phyloP scores from a whole-genome alignment of 768 basidiomycete species.

The Rhodotorula diobovata region DNA sequence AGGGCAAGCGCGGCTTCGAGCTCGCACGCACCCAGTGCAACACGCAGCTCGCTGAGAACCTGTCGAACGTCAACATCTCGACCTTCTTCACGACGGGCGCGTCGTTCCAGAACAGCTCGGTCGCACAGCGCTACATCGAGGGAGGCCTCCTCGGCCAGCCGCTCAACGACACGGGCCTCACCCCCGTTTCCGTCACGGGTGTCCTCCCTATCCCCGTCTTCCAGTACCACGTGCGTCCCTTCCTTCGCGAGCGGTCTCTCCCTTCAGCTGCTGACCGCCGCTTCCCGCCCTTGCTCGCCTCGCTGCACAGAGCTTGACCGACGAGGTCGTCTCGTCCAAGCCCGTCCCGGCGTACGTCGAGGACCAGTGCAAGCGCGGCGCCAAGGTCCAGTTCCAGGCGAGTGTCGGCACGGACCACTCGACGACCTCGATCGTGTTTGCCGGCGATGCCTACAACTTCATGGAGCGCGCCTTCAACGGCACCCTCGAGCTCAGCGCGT shows the following conservation, averaged over 20 bases:
- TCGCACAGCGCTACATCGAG: background rate
- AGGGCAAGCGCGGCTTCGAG: background rate
- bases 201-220: background rate
- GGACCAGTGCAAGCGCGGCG: background rate
- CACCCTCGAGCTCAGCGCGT: background rate
- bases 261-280: too few relatives aligned
- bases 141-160: background rate
- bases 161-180: background rate
- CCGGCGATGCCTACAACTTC: constrained; percentile 4
- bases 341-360: background rate
- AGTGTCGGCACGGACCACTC: background rate
- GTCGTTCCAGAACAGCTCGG: background rate
- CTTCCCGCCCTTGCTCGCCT: too few relatives aligned
- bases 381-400: constrained; percentile 1
- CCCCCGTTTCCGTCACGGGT: background rate
- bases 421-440: background rate
- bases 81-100: background rate
- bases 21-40: background rate
- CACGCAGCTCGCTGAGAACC: background rate
- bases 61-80: background rate
- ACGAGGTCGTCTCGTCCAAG: background rate
- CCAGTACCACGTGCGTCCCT: too few relatives aligned
- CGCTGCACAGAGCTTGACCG: too few relatives aligned
- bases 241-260: too few relatives aligned
- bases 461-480: constrained; percentile 3